A percentile compares a stretch with the other conserved stretches of the same genome.
Conservation (phyloP, 2,329 filamentous ascomycete genomes). For the Neoscytalidium dimidiatum region DNA sequence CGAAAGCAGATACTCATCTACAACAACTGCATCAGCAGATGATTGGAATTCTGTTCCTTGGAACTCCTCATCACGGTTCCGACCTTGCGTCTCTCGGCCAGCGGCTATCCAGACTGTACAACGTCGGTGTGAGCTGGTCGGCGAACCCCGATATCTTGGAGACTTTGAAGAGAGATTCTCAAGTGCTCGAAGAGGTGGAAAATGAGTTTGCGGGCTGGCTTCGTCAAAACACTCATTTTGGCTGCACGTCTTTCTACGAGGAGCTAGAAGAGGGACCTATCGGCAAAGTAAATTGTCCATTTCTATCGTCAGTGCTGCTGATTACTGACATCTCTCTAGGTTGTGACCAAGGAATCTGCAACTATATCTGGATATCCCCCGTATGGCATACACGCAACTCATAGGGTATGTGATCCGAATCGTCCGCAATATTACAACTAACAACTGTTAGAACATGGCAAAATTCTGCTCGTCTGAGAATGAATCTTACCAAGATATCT, state of each 20-base stretch:
- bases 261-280: background rate
- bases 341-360: background rate
- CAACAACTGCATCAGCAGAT: background rate
- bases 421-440: background rate
- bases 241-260: background rate
- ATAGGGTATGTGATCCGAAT: background rate
- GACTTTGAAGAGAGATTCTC: background rate
- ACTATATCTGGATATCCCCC: background rate
- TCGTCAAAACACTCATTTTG: background rate
- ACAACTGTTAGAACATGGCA: background rate
- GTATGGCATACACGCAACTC: background rate
- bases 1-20: background rate
- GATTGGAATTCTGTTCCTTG: constrained; percentile 21
- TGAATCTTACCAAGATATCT: no score
- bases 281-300: background rate
- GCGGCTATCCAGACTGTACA: background rate
- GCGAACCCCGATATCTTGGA: background rate
- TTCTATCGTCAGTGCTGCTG: background rate
- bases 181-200: background rate
- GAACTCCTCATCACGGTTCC: constrained; percentile 21
- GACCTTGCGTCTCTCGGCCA: background rate
- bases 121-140: background rate
- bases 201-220: background rate
- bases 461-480: no score
- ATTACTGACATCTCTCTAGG: background rate